Conservation (phyloP, 257 asterid species). For the Solanum appendiculatum region DNA sequence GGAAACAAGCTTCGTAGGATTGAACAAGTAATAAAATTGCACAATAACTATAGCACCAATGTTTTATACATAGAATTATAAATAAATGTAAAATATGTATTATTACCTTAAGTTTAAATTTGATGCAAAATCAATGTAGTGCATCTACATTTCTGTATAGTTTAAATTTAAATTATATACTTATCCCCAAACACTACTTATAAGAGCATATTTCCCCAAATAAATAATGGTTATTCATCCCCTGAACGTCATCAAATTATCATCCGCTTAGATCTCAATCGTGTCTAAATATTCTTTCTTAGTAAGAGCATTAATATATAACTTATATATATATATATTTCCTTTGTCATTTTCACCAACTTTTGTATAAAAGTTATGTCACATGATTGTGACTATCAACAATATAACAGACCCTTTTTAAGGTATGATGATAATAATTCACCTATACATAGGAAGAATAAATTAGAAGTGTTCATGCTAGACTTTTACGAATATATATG, state of each 20-base stretch:
- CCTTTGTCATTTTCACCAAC: neutral
- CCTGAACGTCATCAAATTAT: neutral
- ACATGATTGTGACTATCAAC: neutral
- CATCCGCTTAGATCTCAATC: fast-evolving
- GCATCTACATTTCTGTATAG: neutral
- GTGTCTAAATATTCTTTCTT: neutral
- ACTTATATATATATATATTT: too few relatives aligned
- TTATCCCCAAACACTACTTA: too few relatives aligned
- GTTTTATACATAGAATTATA: neutral
- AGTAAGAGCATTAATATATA: too few relatives aligned
- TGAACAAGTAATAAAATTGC: neutral
- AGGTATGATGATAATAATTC: neutral
- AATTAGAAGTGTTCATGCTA: neutral
- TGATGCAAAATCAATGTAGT: neutral
- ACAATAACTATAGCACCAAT: too few relatives aligned
- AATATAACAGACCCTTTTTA: neutral
- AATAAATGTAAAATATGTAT: too few relatives aligned
- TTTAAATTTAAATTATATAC: neutral
- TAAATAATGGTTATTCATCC: neutral
- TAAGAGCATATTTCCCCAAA: neutral
- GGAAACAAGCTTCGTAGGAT: neutral
- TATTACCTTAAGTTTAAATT: neutral
- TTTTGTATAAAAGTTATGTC: neutral
- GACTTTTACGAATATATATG: neutral
- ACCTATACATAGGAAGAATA: neutral